Evolutionary conservation across 2,329 filamentous ascomycete species (phyloP).

Genomic region (Reticulascus tulasneorum): DNA sequence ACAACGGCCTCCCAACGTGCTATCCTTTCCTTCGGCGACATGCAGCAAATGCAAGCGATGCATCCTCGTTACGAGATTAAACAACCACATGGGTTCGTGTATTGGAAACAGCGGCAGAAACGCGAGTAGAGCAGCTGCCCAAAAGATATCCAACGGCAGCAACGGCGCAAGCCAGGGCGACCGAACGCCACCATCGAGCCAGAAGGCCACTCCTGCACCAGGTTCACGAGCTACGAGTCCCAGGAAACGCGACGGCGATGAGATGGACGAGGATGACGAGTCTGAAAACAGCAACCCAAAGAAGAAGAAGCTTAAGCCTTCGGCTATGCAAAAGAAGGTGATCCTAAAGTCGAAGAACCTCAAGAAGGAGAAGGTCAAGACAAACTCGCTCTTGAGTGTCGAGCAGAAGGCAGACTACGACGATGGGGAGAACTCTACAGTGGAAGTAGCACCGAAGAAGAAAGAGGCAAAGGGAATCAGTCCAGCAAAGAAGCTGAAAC

Average conservation of each 20-base stretch:
- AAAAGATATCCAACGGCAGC: slow-evolving; percentile 58
- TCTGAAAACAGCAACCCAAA: slow-evolving; percentile 46
- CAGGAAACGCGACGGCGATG: slow-evolving; percentile 53
- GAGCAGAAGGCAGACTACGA: slow-evolving; percentile 38
- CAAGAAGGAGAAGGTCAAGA: slow-evolving; percentile 55
- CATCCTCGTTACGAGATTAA: slow-evolving; percentile 60
- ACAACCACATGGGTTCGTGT: slow-evolving; percentile 66
- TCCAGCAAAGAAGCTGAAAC: slow-evolving; percentile 38
- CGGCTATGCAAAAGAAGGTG: slow-evolving; percentile 47
- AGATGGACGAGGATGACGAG: slow-evolving; percentile 49
- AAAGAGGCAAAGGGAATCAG: slow-evolving; percentile 28
- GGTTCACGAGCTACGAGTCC: slow-evolving; percentile 51
- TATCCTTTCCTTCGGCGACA: slow-evolving; percentile 62
- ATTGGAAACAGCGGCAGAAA: slow-evolving; percentile 63
- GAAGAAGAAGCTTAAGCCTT: slow-evolving; percentile 56
- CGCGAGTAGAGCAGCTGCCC: slow-evolving; percentile 57
- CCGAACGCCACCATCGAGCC: slow-evolving; percentile 57
- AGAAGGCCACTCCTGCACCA: slow-evolving; percentile 57
- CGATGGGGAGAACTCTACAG: slow-evolving; percentile 15
- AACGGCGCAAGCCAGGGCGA: slow-evolving; percentile 47
- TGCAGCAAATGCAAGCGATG: slow-evolving; percentile 66
- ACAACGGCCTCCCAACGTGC: slow-evolving; percentile 55
- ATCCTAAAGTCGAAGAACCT: slow-evolving; percentile 49
- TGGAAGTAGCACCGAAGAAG: slow-evolving; percentile 32
- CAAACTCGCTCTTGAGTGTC: slow-evolving; percentile 44